Evolutionary conservation across 805 yeast species (phyloP).

Genomic region (Saccharomycopsis sp.): DNA sequence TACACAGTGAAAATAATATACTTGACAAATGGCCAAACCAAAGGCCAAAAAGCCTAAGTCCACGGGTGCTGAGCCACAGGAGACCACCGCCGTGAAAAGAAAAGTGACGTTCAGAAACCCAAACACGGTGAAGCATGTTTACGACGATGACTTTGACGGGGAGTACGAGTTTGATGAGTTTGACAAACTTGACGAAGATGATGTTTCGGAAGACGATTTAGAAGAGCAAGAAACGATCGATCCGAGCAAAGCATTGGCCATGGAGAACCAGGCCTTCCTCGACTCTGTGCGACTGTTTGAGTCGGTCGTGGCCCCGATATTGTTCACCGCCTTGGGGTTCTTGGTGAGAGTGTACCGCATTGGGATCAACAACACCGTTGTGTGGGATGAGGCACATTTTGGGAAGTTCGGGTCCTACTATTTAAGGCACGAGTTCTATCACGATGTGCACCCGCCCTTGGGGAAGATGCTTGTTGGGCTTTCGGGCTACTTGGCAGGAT

Average conservation of each 20-base stretch:
- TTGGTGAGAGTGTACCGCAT: conserved; percentile 66
- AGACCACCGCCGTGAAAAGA: too few relatives aligned
- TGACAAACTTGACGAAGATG: background rate
- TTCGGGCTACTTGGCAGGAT: conserved; percentile 80
- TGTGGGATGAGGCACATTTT: conserved; percentile 73
- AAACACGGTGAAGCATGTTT: conserved; percentile 1
- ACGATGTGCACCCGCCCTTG: conserved; percentile 94
- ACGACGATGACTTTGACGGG: conserved; percentile 7
- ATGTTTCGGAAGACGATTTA: background rate
- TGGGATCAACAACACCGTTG: conserved; percentile 63
- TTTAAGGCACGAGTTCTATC: conserved; percentile 78
- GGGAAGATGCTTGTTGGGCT: conserved; percentile 89
- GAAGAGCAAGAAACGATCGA: background rate
- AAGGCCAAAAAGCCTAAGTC: too few relatives aligned
- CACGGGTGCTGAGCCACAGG: too few relatives aligned
- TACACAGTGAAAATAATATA: too few relatives aligned
- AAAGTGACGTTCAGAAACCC: conserved; percentile 1
- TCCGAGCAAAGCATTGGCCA: background rate
- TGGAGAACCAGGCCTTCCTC: background rate
- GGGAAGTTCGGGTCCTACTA: conserved; percentile 94
- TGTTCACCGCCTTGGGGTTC: conserved; percentile 62
- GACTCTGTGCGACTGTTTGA: conserved; percentile 2
- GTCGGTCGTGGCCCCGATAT: conserved; percentile 40
- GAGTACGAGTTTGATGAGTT: conserved; percentile 5
- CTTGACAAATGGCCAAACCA: too few relatives aligned